Conservation (phyloP, 163 green algal species). For the Scenedesmus sp. region DNA sequence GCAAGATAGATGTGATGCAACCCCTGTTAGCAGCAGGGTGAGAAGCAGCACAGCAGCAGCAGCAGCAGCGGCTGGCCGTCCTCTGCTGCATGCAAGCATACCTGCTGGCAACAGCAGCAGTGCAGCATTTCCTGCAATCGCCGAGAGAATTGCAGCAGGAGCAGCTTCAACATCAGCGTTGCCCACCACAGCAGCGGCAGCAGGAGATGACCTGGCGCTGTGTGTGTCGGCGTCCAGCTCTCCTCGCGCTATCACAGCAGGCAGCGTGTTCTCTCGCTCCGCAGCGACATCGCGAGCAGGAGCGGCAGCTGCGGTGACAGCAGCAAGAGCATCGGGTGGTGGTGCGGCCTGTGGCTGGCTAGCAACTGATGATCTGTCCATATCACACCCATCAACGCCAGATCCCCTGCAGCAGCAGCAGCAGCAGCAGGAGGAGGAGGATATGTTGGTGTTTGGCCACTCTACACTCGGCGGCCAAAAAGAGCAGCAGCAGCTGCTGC, state of each 20-base stretch:
- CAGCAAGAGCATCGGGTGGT: not conserved
- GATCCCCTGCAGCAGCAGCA: not conserved
- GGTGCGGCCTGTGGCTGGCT: not conserved
- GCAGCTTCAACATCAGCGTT: not conserved
- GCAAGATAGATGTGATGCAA: not conserved
- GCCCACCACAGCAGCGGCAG: slow-evolving; percentile 21
- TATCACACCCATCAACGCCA: not conserved
- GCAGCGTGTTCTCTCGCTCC: not conserved
- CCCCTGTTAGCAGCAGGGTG: not conserved
- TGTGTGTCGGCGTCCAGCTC: slow-evolving; percentile 20
- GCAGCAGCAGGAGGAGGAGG: not conserved
- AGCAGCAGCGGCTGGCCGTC: not conserved
- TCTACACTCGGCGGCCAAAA: not conserved
- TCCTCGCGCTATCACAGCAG: slow-evolving; percentile 23
- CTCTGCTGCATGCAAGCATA: not conserved
- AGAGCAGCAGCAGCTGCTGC: not conserved
- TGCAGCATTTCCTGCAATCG: not conserved
- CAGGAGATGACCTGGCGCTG: slow-evolving; percentile 12
- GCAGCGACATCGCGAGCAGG: not conserved
- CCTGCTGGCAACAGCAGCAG: not conserved
- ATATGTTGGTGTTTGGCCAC: not conserved
- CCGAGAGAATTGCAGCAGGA: not conserved
- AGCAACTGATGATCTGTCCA: not conserved
- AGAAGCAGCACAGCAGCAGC: not conserved
- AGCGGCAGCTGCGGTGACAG: slow-evolving; percentile 20